Conservation (phyloP, 331 rosid species). For the Prunus yedoensis region DNA sequence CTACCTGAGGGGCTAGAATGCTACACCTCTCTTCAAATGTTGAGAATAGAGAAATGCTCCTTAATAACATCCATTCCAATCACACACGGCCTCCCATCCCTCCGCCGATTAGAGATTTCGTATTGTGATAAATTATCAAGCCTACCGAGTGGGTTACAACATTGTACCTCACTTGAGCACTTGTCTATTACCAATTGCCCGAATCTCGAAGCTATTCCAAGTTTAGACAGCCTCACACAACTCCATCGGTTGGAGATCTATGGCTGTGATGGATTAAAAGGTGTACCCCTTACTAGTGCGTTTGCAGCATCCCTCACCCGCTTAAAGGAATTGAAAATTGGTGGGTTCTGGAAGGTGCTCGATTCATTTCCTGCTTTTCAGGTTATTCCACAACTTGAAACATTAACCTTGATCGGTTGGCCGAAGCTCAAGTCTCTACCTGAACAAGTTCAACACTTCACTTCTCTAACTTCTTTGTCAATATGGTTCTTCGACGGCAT, state of each 20-base stretch:
- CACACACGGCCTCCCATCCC: background rate
- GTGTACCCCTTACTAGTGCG: too few relatives aligned
- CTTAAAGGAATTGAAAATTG: background rate
- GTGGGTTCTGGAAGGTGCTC: background rate
- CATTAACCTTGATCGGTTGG: rapidly evolving
- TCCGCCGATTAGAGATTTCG: background rate
- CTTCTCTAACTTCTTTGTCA: rapidly evolving
- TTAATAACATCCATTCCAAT: background rate
- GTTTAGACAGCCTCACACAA: background rate
- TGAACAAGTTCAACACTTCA: background rate
- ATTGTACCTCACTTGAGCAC: background rate
- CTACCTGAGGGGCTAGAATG: background rate
- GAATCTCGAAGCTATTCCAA: background rate
- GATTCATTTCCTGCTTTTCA: background rate
- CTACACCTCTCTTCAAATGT: background rate
- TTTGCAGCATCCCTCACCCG: background rate
- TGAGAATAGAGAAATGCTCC: background rate
- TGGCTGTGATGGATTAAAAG: rapidly evolving
- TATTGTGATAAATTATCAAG: background rate
- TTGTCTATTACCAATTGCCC: rapidly evolving
- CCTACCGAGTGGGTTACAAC: background rate
- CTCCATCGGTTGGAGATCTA: rapidly evolving
- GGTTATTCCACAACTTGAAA: background rate
- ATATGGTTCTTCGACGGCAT: rapidly evolving
- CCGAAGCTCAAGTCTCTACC: background rate